phyloP scores from a whole-genome alignment of 202 grass and related monocot species.

The Elaeis oleifera region DNA sequence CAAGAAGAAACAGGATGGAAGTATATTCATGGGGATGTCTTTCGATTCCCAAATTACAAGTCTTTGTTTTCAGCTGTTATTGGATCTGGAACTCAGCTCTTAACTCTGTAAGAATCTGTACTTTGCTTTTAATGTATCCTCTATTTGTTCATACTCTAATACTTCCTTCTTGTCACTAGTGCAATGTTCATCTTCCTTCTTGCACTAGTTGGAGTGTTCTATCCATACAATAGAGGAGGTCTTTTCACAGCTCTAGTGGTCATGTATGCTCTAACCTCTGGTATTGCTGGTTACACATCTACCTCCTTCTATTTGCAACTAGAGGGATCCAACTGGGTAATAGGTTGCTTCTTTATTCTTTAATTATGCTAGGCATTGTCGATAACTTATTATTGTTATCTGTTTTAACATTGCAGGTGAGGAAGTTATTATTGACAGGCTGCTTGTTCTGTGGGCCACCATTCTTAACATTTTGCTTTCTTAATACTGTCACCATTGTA shows the following conservation, averaged over 20 bases:
- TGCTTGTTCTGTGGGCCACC: slow-evolving; percentile 17
- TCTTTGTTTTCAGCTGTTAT: slow-evolving; percentile 8
- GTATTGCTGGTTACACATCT: slow-evolving; percentile 16
- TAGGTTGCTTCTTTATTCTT: not conserved
- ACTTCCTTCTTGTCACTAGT: not conserved
- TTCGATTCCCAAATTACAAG: slow-evolving; percentile 2
- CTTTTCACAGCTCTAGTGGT: slow-evolving; percentile 19
- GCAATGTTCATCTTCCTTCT: slow-evolving; percentile 17
- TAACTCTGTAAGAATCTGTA: slow-evolving; percentile 8
- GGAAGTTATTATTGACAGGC: slow-evolving; percentile 13
- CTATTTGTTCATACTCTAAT: not conserved
- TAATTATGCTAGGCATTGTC: not conserved
- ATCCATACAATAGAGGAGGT: slow-evolving; percentile 14
- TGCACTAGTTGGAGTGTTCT: slow-evolving; percentile 16
- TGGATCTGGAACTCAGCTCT: slow-evolving; percentile 13
- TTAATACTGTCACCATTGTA: slow-evolving; percentile 13
- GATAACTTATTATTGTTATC: not conserved
- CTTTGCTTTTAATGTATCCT: not conserved
- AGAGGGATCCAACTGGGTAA: slow-evolving; percentile 16
- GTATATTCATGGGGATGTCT: slow-evolving; percentile 14
- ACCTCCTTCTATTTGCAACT: slow-evolving; percentile 11
- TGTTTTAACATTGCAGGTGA: not conserved
- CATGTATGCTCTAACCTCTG: slow-evolving; percentile 12
- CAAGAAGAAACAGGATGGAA: slow-evolving; percentile 11
- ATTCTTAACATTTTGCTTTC: slow-evolving; percentile 14